A percentile compares a stretch with the other conserved stretches of the same genome.
Conservation (phyloP, 2,329 filamentous ascomycete species). For the Cryphonectria carpinicola region DNA sequence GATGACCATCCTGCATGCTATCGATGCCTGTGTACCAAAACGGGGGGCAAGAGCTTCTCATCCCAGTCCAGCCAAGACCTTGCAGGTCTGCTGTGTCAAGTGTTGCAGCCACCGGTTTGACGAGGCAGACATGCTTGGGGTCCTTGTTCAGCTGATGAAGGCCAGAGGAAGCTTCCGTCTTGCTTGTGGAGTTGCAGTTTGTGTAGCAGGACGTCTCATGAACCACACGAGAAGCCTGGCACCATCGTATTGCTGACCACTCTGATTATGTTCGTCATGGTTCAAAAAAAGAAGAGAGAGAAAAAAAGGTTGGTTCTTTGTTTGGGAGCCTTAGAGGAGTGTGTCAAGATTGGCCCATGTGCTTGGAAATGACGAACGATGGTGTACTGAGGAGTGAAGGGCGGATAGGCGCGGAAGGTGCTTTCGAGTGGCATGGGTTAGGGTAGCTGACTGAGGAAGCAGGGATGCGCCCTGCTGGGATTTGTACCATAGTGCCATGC, state of each 20-base stretch:
- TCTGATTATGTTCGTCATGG: neutral
- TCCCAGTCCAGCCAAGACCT: neutral
- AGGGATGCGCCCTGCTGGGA: neutral
- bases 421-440: neutral
- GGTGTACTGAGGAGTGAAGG: neutral
- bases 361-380: neutral
- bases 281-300: too few species aligned
- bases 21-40: neutral
- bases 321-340: neutral
- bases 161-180: neutral
- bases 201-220: neutral
- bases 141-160: neutral
- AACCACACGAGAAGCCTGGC: neutral
- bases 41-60: neutral
- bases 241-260: neutral
- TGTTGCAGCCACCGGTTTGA: neutral
- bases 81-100: neutral
- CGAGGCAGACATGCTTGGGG: neutral
- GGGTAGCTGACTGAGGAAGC: neutral
- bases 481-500: neutral
- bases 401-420: neutral
- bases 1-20: neutral
- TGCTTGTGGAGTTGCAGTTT: neutral
- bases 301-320: too few species aligned
- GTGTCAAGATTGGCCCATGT: too few species aligned